A percentile compares a stretch with the other conserved stretches of the same genome.
Conservation (phyloP, 1,284 basidiomycete species). For the Meira miltonrushii region DNA sequence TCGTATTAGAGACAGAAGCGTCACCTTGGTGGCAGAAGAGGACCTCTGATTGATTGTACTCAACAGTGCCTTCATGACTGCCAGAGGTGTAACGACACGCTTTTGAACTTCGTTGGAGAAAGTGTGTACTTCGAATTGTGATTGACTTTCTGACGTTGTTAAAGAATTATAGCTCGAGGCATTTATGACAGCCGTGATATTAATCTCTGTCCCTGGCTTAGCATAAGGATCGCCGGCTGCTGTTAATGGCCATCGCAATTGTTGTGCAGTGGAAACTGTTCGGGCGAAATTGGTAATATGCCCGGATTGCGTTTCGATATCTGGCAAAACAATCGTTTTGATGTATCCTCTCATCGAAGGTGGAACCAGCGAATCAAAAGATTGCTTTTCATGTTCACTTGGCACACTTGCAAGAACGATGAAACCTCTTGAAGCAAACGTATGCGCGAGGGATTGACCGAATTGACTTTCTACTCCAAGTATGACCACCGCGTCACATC, state of each 20-base stretch:
- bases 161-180: constrained; percentile 35
- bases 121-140: background rate
- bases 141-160: constrained; percentile 11
- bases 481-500: constrained; percentile 19
- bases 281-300: constrained; percentile 27
- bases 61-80: constrained; percentile 3
- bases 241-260: constrained; percentile 43
- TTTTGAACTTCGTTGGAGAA: background rate
- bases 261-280: constrained; percentile 35
- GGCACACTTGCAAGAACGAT: constrained; percentile 46
- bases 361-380: constrained; percentile 39
- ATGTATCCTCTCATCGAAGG: constrained; percentile 46
- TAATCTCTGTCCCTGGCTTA: constrained; percentile 38
- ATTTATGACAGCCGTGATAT: constrained; percentile 42
- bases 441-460: constrained; percentile 34
- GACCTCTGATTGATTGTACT: no score
- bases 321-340: constrained; percentile 33
- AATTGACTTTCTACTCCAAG: constrained; percentile 49
- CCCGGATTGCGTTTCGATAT: constrained; percentile 18
- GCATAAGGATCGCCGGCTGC: constrained; percentile 50
- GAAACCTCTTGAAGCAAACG: constrained; percentile 38
- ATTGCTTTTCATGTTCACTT: constrained; percentile 22
- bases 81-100: background rate
- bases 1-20: no score
- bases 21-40: no score